Percentiles rank a stretch among this genome's conserved stretches.
These are phyloP conservation scores for Schizochytrium sp. DNA, from an alignment of 108 stramenopile genomes.

Conservation along the genomic window DNA sequence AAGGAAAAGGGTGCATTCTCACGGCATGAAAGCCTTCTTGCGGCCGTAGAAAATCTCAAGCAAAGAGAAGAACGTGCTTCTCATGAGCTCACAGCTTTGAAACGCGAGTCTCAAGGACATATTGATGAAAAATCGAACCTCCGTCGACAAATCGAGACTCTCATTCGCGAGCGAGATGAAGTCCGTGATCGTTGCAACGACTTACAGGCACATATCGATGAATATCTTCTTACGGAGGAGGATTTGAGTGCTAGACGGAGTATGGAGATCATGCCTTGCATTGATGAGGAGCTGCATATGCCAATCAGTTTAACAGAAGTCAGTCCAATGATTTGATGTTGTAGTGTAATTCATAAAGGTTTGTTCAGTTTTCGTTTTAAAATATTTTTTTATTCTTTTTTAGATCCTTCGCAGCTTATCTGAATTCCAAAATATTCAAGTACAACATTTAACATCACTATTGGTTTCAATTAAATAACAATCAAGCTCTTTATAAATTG, in stretches of 20 bases:
- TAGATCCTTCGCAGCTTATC: no score
- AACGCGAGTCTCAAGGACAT: constrained; percentile 19
- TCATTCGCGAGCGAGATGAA: constrained; percentile 20
- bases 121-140: neutral
- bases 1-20: neutral
- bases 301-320: constrained; percentile 33
- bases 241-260: neutral
- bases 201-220: constrained; percentile 18
- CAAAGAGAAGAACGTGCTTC: constrained; percentile 35
- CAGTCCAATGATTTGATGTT: constrained; percentile 14
- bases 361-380: no score
- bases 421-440: no score
- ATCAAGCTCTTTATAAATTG: no score
- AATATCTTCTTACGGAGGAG: neutral
- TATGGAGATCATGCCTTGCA: constrained; percentile 44
- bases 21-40: neutral
- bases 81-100: neutral
- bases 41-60: constrained; percentile 17
- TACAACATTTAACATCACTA: no score
- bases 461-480: no score
- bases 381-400: no score
- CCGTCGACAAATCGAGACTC: neutral
- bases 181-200: neutral
- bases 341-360: neutral
- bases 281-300: constrained; percentile 42